Evolutionary conservation across 192 early-diverging fungal species (phyloP), one percentile per base, ranked within the genome.

Genomic region (Helicostylum pulchrum): DNA sequence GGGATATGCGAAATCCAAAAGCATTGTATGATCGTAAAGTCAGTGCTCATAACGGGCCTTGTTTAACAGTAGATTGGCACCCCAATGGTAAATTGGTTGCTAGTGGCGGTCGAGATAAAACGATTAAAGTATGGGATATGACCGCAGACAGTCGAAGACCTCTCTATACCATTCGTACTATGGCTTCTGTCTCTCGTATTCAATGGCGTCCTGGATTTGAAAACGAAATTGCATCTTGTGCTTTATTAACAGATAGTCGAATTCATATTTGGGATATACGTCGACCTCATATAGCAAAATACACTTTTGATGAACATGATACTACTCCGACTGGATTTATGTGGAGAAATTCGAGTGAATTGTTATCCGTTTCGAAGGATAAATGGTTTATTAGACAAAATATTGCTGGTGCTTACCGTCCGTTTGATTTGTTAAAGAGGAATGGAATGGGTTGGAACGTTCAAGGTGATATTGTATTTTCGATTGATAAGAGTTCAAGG

Each of bases 321-420:
- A 80, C 75, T 9, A 79, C 82, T 6, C 82, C 83, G n/a, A 91
- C 91, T 9, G 86, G 88, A 9, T 78, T 94, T 46, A 70, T 85
- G 19, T 94, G 90, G 90, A 66, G 60, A 8, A 81, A 87, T 55
- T 43, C 77, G 14, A 76, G 85, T 56, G 79, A 76, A 0, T 31
- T 94, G 0, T 90, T 83, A 75, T 81, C 90, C 0, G 84, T 83
- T n/a, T 87, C 88, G 1, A 94, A 92, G 53, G 92, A 94, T 67
- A 78, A 85, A n/a, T 81, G 64, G 15, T 90, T 94, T 68, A 76
- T 84, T 4, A 83, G 83, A 30, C 84, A 85, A 39, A 71, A 84
- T 44, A 76, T 89, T 7, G 46, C 68, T 14, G 74, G 74, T 20
- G 67, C 82, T 5, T 81, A 81, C 61, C 67, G 62, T 7, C 80